Evolutionary conservation across 331 rosid genomes (phyloP).

Genomic region (Pyrus hybrid): DNA sequence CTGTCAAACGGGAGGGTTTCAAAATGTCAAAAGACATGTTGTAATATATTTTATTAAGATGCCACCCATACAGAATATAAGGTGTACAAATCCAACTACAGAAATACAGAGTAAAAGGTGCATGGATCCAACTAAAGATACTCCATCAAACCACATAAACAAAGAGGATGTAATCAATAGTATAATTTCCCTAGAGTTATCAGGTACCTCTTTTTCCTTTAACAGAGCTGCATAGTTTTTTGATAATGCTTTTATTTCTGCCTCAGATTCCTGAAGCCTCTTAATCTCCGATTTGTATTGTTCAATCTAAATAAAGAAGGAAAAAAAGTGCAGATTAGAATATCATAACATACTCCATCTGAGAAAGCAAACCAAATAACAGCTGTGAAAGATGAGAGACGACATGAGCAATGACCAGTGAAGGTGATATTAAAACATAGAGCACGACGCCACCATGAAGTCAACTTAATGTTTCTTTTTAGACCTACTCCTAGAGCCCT

Average conservation of each 20-base stretch:
- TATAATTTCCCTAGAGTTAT: neutral
- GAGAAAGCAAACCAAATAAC: neutral
- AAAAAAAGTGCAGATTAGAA: neutral
- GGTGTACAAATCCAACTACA: neutral
- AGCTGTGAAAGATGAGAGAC: neutral
- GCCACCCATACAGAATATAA: neutral
- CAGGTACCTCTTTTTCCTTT: constrained; percentile 76
- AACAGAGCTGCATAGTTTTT: constrained; percentile 86
- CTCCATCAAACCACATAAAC: neutral
- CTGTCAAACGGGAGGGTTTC: constrained; percentile 29
- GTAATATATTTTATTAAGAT: neutral
- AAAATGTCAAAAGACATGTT: constrained; percentile 2
- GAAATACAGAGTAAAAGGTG: neutral
- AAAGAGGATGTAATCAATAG: neutral
- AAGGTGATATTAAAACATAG: neutral
- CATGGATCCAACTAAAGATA: neutral
- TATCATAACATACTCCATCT: constrained; percentile 1
- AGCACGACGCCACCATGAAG: neutral
- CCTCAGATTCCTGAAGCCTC: constrained; percentile 89
- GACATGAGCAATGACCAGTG: neutral
- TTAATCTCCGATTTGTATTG: constrained; percentile 68
- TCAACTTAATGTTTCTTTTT: neutral
- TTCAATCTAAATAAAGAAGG: constrained; percentile 49
- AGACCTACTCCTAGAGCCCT: neutral
- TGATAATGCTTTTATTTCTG: constrained; percentile 84